Evolutionary conservation across 768 basidiomycete species (phyloP), one percentile per base, ranked within the genome.

Genomic region (Agaricus blazei): DNA sequence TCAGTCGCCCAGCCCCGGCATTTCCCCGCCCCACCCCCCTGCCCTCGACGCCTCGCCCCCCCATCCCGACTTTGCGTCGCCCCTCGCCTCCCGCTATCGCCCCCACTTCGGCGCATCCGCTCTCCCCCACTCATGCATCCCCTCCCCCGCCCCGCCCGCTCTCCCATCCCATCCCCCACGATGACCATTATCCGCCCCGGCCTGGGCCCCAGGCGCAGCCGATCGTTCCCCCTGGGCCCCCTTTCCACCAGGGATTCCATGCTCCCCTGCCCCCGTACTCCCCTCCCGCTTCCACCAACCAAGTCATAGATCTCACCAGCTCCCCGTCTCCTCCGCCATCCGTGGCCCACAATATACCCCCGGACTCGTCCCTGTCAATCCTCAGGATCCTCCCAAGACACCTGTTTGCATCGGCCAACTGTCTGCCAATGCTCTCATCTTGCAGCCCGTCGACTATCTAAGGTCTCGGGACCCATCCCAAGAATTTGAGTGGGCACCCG

Each of bases 341-440:
- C 1, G 67, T 68, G 23, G 64, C 58, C 51, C 65, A 23, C 61
- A 63, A 28, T 68, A 66, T 45, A 59, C 64, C 55, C 57, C 54
- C 56, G 63, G 60, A 51, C 65, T 62, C 4, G 46, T 67, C 29
- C 59, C 66, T 9, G 70, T 84, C 2, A 80, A 83, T 2, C 72
- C 75, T 8, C 85, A 89, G 44, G 69, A 90, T 15, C 78, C 87
- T 5, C 88, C 87, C 12, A 90, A 86, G 72, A 90, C 88, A 0
- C 88, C 90, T 14, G 84, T 95, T 51, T 95, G 93, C 67, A 93
- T 95, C 47, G 93, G 93, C 1, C 87, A 90, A 56, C 75, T 95
- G 36, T 76, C 77, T n/a, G 85, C 86, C 19, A 90, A 88, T 15
- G 92, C 90, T 12, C 80, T 95, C 27, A 83, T 95, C 34, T 76